Conservation (phyloP, 2,329 filamentous ascomycete genomes). For the Cytospora schulzeri region DNA sequence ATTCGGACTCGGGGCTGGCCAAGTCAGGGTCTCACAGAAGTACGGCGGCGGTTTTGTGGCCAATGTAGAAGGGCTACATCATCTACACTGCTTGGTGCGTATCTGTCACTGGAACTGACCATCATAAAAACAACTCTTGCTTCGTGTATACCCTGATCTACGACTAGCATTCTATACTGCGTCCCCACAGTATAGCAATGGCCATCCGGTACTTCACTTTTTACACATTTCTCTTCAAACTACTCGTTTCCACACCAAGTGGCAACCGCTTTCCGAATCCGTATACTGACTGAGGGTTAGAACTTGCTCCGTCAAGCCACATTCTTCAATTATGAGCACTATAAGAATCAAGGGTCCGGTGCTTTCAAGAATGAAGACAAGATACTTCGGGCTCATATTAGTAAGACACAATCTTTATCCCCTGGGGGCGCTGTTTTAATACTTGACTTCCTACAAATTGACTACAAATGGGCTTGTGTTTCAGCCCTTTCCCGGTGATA, state of each 20-base stretch:
- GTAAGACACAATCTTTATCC: conserved; percentile 39
- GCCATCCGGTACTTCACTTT: neutral
- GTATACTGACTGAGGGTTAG: conserved; percentile 31
- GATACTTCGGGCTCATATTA: conserved; percentile 44
- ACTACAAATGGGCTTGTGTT: neutral
- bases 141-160: neutral
- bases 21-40: conserved; percentile 52
- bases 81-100: conserved; percentile 52
- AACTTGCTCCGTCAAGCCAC: conserved; percentile 53
- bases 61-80: conserved; percentile 50
- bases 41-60: conserved; percentile 56
- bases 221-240: neutral
- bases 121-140: too few species aligned
- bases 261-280: neutral
- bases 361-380: conserved; percentile 9
- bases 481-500: neutral
- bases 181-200: neutral
- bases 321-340: conserved; percentile 20
- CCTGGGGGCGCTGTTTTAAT: too few species aligned
- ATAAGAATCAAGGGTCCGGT: neutral
- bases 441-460: neutral
- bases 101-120: neutral
- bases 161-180: neutral
- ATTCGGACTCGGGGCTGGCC: conserved; percentile 45
- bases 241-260: neutral